Base-by-base conservation (phyloP, 495 filamentous ascomycete genomes). In the Pyronema domesticum region DNA sequence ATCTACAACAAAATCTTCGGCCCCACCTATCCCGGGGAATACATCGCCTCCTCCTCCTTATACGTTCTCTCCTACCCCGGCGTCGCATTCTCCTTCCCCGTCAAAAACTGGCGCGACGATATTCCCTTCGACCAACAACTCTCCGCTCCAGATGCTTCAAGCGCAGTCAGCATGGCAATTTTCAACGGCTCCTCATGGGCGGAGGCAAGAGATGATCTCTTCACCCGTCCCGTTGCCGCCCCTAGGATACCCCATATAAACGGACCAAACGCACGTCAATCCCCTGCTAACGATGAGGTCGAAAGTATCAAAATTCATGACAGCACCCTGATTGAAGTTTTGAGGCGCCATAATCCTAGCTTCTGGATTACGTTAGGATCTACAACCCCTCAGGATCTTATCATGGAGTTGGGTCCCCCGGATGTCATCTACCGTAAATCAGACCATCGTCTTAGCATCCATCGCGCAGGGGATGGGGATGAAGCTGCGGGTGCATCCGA, bases 1-100 rank as follows among this genome's bases (percentile, higher is more conserved):
- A 82, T 98, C 53, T 95, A 95, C 68, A 84, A 91, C 51, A 80
- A 83, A 47, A 73, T 95, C 3, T 80, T 98, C 63, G 91, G 91
- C 0, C 87, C 87, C 11, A 89, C 89, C 0, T 94, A 88, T 64
- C 81, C 84, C 3, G 91, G 91, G 36, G 91, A 98, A 71, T 95
- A 89, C 58, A 71, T 94, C 30, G 73, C 81, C 17, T 79, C 79
- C 7, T 51, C 70, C 37, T 65, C 82, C 4, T 73, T 74, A 11
- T 96, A 95, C 64, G 77, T 93, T 11, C 72, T 95, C 10, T 95
- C 89, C 3, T 98, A 95, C 67, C 88, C 89, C 9, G 91, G 91
- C 0, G 78, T 98, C 19, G 84, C 89, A 0, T 95, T 96, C 65
- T 83, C 79, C 6, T 98, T 96, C 59, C 83, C 86, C 13, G 71